Conservation (phyloP, 2,329 filamentous ascomycete genomes). For the Aspergillus udagawae region DNA sequence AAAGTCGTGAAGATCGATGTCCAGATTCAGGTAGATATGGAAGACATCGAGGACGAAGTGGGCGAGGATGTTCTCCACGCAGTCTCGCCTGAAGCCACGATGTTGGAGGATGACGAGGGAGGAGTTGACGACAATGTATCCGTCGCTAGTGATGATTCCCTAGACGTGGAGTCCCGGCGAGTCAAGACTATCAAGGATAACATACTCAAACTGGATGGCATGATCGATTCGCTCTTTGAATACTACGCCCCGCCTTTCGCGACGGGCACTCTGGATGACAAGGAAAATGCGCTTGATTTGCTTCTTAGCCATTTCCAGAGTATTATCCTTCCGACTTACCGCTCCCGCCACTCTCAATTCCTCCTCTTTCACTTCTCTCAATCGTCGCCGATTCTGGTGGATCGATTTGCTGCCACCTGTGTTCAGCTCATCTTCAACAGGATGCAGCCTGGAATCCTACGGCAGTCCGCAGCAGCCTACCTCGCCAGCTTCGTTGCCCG, state of each 20-base stretch:
- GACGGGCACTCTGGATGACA: slow-evolving; percentile 63
- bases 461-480: slow-evolving; percentile 85
- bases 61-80: slow-evolving; percentile 64
- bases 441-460: slow-evolving; percentile 63
- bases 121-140: slow-evolving; percentile 66
- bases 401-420: slow-evolving; percentile 76
- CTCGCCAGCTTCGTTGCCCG: slow-evolving; percentile 91
- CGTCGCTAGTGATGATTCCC: slow-evolving; percentile 57
- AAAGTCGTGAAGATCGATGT: slow-evolving; percentile 91
- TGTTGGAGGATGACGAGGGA: slow-evolving; percentile 37
- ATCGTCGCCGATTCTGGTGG: slow-evolving; percentile 69
- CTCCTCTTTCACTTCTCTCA: slow-evolving; percentile 95
- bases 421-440: slow-evolving; percentile 70
- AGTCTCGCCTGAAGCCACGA: slow-evolving; percentile 27
- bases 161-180: slow-evolving; percentile 43
- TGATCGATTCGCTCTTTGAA: slow-evolving; percentile 82
- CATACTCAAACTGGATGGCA: slow-evolving; percentile 85
- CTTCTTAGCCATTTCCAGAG: slow-evolving; percentile 81
- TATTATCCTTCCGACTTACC: slow-evolving; percentile 85
- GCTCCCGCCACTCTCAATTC: slow-evolving; percentile 91
- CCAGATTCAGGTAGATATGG: slow-evolving; percentile 88
- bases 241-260: slow-evolving; percentile 73
- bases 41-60: slow-evolving; percentile 86
- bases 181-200: slow-evolving; percentile 72
- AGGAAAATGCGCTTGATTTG: slow-evolving; percentile 70